Evolutionary conservation across 352 stramenopile species (phyloP).

Genomic region (Elongisporangium anandrum): DNA sequence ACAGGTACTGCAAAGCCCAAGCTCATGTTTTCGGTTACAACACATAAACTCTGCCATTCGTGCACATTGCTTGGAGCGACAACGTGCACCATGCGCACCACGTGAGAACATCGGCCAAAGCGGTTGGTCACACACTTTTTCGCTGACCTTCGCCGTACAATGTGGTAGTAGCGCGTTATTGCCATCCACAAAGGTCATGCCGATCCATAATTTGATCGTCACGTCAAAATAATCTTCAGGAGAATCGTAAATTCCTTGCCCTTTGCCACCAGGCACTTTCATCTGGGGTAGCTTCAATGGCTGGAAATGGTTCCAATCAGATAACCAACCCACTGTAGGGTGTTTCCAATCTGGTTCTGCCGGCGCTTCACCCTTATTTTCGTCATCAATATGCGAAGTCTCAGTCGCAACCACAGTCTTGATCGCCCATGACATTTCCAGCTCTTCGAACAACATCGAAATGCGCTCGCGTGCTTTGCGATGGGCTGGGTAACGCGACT

Average conservation of each 20-base stretch:
- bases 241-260: constrained; percentile 64
- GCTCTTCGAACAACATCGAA: constrained; percentile 37
- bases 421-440: constrained; percentile 76
- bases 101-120: constrained; percentile 43
- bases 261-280: constrained; percentile 41
- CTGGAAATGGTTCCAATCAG: constrained; percentile 67
- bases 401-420: constrained; percentile 17
- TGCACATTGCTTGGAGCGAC: constrained; percentile 46
- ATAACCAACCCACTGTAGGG: constrained; percentile 69
- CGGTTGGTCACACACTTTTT: constrained; percentile 62
- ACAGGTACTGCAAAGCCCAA: constrained; percentile 63
- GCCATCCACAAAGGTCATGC: constrained; percentile 87
- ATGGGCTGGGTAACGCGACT: constrained; percentile 40
- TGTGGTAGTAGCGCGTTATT: constrained; percentile 77
- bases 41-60: constrained; percentile 59
- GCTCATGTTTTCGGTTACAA: constrained; percentile 39
- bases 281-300: constrained; percentile 63
- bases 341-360: constrained; percentile 41
- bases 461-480: constrained; percentile 41
- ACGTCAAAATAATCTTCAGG: constrained; percentile 75
- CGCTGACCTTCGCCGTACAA: constrained; percentile 46
- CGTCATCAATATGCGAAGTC: background rate
- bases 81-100: constrained; percentile 9
- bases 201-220: constrained; percentile 73
- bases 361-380: background rate